Conservation (phyloP, 2,329 filamentous ascomycete genomes). For the Penicillium fuscoglaucum region DNA sequence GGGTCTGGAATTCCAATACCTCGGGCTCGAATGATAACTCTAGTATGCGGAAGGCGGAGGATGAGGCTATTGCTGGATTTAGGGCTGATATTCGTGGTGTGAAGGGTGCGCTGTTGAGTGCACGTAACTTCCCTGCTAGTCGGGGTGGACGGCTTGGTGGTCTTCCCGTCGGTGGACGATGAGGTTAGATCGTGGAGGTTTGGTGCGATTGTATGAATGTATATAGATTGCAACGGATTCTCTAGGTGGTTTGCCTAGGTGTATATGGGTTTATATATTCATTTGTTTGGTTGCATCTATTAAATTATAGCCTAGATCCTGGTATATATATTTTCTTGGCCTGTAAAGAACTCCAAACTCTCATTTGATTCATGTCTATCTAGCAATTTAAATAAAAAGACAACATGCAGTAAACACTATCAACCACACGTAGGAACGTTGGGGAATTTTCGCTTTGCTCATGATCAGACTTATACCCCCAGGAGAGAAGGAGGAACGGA, state of each 20-base stretch:
- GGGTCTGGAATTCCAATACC: constrained; percentile 31
- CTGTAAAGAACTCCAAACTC: neutral
- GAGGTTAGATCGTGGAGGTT: neutral
- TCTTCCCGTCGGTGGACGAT: constrained; percentile 16
- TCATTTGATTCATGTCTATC: constrained; percentile 16
- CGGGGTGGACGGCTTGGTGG: constrained; percentile 29
- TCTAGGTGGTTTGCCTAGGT: neutral
- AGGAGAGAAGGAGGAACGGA: constrained; percentile 10
- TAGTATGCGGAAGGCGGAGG: constrained; percentile 46
- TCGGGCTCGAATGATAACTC: constrained; percentile 13
- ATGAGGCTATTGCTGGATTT: constrained; percentile 59
- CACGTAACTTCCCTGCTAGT: constrained; percentile 58
- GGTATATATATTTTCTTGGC: neutral
- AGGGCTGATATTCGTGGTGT: constrained; percentile 62
- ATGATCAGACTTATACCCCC: constrained; percentile 17
- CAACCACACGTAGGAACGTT: neutral
- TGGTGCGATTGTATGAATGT: neutral
- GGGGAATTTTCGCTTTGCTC: constrained; percentile 18
- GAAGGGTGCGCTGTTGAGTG: constrained; percentile 64
- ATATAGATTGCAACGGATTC: neutral
- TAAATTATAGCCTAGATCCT: neutral
- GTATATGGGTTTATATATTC: neutral
- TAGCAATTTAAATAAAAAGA: constrained; percentile 8
- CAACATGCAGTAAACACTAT: neutral
- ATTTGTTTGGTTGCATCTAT: neutral